A percentile compares a stretch with the other conserved stretches of the same genome.
Evolutionary conservation across 805 yeast genomes (phyloP).

Genomic region (Starmerella khaoyaiensis): DNA sequence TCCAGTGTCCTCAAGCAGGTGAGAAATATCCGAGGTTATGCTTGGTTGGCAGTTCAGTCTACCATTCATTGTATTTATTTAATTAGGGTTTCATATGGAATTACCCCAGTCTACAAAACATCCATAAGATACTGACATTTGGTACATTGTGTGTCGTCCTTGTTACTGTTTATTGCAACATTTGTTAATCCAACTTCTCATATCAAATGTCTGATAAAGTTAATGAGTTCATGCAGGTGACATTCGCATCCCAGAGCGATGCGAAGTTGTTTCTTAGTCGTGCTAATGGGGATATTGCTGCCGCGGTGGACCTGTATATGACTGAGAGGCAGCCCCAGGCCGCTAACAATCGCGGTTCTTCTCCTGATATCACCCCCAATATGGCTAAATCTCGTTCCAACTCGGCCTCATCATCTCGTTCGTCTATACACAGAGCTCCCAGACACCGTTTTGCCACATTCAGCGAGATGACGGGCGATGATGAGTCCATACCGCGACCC

Average conservation of each 20-base stretch:
- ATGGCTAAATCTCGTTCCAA: slow-evolving; percentile 2
- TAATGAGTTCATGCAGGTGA: slow-evolving; percentile 27
- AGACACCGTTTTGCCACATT: slow-evolving; percentile 24
- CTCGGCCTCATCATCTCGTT: background rate
- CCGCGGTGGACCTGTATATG: slow-evolving; percentile 13
- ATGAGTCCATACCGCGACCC: slow-evolving; percentile 6
- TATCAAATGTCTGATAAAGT: slow-evolving; percentile 11
- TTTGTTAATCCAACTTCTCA: too few species aligned
- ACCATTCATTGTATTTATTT: too few species aligned
- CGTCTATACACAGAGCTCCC: slow-evolving; percentile 6
- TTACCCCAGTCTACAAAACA: too few species aligned
- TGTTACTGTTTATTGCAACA: too few species aligned
- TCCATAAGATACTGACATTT: too few species aligned
- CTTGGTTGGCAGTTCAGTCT: too few species aligned
- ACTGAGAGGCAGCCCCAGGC: slow-evolving; percentile 13
- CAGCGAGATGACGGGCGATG: slow-evolving; percentile 21
- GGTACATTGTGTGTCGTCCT: too few species aligned
- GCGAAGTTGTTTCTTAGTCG: slow-evolving; percentile 32
- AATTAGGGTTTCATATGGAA: too few species aligned
- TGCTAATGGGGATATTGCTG: slow-evolving; percentile 26
- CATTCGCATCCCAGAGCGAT: slow-evolving; percentile 30
- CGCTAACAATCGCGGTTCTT: slow-evolving; percentile 4
- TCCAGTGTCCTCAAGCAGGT: too few species aligned
- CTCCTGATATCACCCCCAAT: slow-evolving; percentile 1
- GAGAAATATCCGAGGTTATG: too few species aligned